Conservation (phyloP, 2,329 filamentous ascomycete species). For the Phyllachora maydis region DNA sequence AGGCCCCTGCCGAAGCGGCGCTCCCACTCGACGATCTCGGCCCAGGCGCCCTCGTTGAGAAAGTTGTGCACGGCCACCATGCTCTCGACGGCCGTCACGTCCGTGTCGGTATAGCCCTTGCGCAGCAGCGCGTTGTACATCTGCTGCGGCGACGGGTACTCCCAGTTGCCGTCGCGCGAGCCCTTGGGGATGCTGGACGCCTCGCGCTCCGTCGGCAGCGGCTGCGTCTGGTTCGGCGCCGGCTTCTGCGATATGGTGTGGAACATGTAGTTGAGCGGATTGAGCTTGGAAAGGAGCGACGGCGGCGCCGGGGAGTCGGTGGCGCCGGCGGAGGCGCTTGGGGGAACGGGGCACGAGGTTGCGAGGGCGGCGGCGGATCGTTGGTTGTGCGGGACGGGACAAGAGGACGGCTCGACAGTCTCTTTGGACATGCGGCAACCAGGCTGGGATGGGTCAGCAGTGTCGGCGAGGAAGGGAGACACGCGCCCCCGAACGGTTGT, state of each 20-base stretch:
- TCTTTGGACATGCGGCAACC: constrained; percentile 37
- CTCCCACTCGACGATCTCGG: constrained; percentile 89
- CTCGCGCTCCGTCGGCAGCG: constrained; percentile 64
- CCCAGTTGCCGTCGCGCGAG: constrained; percentile 65
- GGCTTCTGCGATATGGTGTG: constrained; percentile 61
- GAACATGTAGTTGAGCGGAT: constrained; percentile 90
- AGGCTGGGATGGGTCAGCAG: constrained; percentile 13
- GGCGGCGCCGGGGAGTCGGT: constrained; percentile 8
- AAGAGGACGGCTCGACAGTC: constrained; percentile 23
- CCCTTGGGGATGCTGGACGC: constrained; percentile 80
- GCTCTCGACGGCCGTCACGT: constrained; percentile 76
- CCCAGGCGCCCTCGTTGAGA: constrained; percentile 92
- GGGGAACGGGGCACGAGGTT: constrained; percentile 24
- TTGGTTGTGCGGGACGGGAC: constrained; percentile 8
- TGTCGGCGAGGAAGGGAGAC: constrained; percentile 15
- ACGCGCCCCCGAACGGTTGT: constrained; percentile 5
- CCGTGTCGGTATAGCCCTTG: constrained; percentile 90
- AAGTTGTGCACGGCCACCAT: constrained; percentile 99
- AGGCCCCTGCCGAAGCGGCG: constrained; percentile 61
- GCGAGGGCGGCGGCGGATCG: constrained; percentile 11
- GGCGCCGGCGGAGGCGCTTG: constrained; percentile 10
- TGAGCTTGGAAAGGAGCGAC: constrained; percentile 29
- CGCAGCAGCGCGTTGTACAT: constrained; percentile 98
- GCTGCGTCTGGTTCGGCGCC: constrained; percentile 49
- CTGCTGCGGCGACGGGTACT: constrained; percentile 94